phyloP scores from a whole-genome alignment of 108 stramenopile genomes.

The Nannochloropsis gaditana region DNA sequence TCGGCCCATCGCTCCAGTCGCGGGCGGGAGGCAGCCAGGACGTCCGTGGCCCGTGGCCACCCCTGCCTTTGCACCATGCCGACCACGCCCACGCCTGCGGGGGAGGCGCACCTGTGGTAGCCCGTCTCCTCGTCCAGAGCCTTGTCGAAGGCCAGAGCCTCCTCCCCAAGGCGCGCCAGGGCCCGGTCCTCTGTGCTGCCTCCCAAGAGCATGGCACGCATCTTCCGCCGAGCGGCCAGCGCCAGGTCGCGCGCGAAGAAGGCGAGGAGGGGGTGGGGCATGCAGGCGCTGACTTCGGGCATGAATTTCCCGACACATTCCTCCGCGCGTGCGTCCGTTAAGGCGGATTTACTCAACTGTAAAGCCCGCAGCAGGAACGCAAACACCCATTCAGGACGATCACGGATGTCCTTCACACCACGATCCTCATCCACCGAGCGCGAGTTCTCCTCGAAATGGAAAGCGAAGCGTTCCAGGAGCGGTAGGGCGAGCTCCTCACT shows the following conservation, averaged over 20 bases:
- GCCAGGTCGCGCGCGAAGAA: background rate
- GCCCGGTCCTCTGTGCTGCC: background rate
- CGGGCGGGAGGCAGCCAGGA: background rate
- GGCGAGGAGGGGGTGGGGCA: background rate
- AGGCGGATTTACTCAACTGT: background rate
- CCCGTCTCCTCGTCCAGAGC: background rate
- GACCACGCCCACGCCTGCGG: background rate
- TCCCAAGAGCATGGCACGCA: background rate
- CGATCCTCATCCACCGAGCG: background rate
- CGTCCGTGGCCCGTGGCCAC: background rate
- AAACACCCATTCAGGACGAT: conserved; percentile 20
- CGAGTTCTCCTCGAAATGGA: background rate
- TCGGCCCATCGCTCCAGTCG: background rate
- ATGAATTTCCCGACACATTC: background rate
- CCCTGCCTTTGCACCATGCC: background rate
- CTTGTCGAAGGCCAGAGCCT: background rate
- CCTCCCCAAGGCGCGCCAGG: background rate
- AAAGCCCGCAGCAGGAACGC: background rate
- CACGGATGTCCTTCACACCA: background rate
- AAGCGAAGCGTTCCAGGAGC: background rate
- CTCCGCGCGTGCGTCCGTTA: background rate
- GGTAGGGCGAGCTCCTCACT: background rate
- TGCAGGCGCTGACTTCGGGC: background rate
- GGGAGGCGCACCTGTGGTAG: background rate
- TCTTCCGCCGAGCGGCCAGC: background rate